Conservation (phyloP, 2,329 filamentous ascomycete genomes). For the Acrodontium crateriforme region DNA sequence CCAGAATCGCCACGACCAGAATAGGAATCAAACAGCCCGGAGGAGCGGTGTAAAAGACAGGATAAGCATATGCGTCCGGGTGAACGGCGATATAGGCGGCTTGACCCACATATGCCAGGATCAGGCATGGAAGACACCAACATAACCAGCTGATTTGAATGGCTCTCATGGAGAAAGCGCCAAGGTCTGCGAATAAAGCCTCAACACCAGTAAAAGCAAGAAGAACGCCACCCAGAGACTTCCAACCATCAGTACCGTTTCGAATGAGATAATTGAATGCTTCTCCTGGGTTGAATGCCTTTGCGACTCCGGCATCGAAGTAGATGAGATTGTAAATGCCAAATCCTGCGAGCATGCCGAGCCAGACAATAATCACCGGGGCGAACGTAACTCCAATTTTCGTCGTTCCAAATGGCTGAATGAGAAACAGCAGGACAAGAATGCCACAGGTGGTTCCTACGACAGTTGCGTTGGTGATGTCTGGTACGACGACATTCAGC, state of each 20-base stretch:
- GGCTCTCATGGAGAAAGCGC: conserved; percentile 50
- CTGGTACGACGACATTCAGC: conserved; percentile 41
- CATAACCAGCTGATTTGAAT: conserved; percentile 60
- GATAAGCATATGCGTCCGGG: conserved; percentile 51
- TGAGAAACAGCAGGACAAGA: conserved; percentile 46
- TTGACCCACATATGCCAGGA: conserved; percentile 57
- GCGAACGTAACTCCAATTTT: conserved; percentile 49
- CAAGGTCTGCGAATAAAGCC: conserved; percentile 64
- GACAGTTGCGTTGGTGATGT: conserved; percentile 43
- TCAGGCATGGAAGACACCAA: conserved; percentile 53
- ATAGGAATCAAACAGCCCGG: conserved; percentile 54
- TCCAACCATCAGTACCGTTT: conserved; percentile 48
- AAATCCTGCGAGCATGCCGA: conserved; percentile 47
- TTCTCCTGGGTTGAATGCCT: conserved; percentile 42
- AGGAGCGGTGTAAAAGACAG: conserved; percentile 59
- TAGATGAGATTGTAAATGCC: conserved; percentile 45
- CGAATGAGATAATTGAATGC: conserved; percentile 47
- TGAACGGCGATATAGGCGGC: conserved; percentile 54
- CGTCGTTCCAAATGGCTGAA: conserved; percentile 52
- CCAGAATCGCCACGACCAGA: conserved; percentile 51
- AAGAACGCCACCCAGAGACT: conserved; percentile 50
- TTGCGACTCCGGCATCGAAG: conserved; percentile 36
- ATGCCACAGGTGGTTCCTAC: conserved; percentile 53
- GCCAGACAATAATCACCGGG: conserved; percentile 52
- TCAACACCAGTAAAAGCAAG: conserved; percentile 69